Percentiles rank a stretch among this genome's conserved stretches.
These are phyloP conservation scores for Gigaspora rosea DNA, from an alignment of 192 early-diverging fungal species.

Conservation along the genomic window DNA sequence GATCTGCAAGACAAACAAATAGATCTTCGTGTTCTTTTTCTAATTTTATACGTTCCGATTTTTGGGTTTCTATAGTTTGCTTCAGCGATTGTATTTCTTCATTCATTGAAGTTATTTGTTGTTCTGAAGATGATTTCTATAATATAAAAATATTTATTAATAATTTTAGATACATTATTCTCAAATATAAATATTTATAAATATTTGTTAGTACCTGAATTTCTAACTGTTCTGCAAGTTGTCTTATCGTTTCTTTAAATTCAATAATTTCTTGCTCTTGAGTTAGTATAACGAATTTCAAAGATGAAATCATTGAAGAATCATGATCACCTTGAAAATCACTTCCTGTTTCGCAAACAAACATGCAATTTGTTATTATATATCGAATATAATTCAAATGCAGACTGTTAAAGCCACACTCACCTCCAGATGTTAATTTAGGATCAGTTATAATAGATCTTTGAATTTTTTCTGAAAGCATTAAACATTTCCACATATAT, in stretches of 20 bases:
- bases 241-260: slow-evolving; percentile 26
- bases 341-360: slow-evolving; percentile 20
- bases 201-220: background rate
- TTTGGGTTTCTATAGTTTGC: slow-evolving; percentile 17
- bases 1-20: slow-evolving; percentile 81
- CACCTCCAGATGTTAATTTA: background rate
- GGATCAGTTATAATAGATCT: slow-evolving; percentile 46
- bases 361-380: too few relatives aligned
- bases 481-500: too few relatives aligned
- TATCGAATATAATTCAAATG: background rate
- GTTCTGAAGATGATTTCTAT: slow-evolving; percentile 33
- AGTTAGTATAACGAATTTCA: slow-evolving; percentile 27
- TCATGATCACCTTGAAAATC: slow-evolving; percentile 38
- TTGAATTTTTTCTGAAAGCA: slow-evolving; percentile 40
- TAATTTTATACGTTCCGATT: slow-evolving; percentile 43
- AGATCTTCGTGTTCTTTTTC: slow-evolving; percentile 83
- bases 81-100: slow-evolving; percentile 14
- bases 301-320: slow-evolving; percentile 13
- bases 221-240: slow-evolving; percentile 14
- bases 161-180: background rate
- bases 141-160: background rate
- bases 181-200: slow-evolving; percentile 6
- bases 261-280: slow-evolving; percentile 29
- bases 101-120: slow-evolving; percentile 28
- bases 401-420: background rate